These are phyloP conservation scores for Debaryomyces singareniensis DNA, from an alignment of 1,139 yeast species.

Conservation along the genomic window DNA sequence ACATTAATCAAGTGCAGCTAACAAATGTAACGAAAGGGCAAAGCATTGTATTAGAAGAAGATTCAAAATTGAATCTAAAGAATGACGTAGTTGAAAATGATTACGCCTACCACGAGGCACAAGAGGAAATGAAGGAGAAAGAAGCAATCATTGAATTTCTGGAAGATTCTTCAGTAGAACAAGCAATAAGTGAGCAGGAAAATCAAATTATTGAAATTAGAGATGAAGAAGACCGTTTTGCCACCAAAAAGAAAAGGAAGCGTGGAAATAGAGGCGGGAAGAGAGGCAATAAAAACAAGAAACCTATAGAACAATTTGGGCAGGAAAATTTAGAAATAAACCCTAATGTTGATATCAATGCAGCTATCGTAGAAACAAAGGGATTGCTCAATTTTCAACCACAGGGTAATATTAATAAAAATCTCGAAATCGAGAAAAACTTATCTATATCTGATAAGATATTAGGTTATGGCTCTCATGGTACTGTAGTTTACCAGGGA, in stretches of 20 bases:
- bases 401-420: no score
- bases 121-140: neutral
- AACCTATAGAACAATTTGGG: constrained; percentile 8
- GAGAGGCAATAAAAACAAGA: constrained; percentile 41
- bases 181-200: neutral
- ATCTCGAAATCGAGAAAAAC: constrained; percentile 40
- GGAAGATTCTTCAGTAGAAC: neutral
- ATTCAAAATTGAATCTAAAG: neutral
- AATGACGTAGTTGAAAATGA: no score
- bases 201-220: neutral
- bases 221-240: constrained; percentile 1
- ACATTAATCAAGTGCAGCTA: neutral
- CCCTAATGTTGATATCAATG: neutral
- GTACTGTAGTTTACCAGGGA: constrained; percentile 90
- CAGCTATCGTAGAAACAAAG: neutral
- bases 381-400: no score
- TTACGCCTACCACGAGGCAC: neutral
- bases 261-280: constrained; percentile 86
- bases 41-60: neutral
- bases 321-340: neutral
- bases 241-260: constrained; percentile 50
- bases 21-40: neutral
- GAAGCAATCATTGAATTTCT: neutral
- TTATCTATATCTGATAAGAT: constrained; percentile 64
- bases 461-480: constrained; percentile 94